Percentiles rank a stretch among this genome's conserved stretches.
Conservation (phyloP, 2,329 filamentous ascomycete genomes). For the Xylariaceae sp. region DNA sequence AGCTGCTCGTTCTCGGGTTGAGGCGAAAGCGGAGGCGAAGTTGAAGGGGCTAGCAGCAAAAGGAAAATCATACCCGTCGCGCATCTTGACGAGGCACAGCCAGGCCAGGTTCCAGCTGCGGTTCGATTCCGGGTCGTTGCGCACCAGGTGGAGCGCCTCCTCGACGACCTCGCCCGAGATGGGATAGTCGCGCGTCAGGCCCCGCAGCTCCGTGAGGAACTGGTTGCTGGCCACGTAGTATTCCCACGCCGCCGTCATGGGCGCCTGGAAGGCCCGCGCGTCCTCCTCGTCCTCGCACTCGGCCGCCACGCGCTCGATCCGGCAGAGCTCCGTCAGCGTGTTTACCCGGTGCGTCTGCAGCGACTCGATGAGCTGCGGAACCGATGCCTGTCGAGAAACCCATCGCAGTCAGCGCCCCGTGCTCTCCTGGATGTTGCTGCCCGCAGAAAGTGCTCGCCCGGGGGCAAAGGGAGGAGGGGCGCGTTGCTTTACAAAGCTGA, state of each 20-base stretch:
- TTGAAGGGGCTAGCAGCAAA: neutral
- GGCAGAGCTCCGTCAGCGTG: slow-evolving; percentile 63
- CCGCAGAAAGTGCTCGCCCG: too few species aligned
- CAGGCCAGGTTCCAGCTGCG: slow-evolving; percentile 72
- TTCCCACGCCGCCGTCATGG: slow-evolving; percentile 64
- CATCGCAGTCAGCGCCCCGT: too few species aligned
- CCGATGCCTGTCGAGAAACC: too few species aligned
- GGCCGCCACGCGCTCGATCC: slow-evolving; percentile 60
- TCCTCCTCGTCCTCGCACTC: slow-evolving; percentile 50
- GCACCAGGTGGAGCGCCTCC: slow-evolving; percentile 58
- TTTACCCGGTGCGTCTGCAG: slow-evolving; percentile 63
- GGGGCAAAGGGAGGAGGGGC: too few species aligned
- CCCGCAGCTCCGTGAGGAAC: slow-evolving; percentile 61
- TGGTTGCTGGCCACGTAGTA: slow-evolving; percentile 66
- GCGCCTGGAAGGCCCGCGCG: slow-evolving; percentile 47
- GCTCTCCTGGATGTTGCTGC: too few species aligned
- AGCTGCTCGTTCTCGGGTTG: neutral
- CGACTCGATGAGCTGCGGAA: slow-evolving; percentile 51
- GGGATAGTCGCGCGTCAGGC: slow-evolving; percentile 59
- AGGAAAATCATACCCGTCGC: slow-evolving; percentile 48
- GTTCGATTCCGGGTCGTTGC: slow-evolving; percentile 55
- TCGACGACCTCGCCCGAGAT: slow-evolving; percentile 57
- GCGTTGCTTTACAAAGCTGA: too few species aligned
- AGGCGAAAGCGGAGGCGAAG: neutral
- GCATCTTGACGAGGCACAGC: slow-evolving; percentile 61